phyloP scores from a whole-genome alignment of 805 yeast genomes.

The Candida insectorum region DNA sequence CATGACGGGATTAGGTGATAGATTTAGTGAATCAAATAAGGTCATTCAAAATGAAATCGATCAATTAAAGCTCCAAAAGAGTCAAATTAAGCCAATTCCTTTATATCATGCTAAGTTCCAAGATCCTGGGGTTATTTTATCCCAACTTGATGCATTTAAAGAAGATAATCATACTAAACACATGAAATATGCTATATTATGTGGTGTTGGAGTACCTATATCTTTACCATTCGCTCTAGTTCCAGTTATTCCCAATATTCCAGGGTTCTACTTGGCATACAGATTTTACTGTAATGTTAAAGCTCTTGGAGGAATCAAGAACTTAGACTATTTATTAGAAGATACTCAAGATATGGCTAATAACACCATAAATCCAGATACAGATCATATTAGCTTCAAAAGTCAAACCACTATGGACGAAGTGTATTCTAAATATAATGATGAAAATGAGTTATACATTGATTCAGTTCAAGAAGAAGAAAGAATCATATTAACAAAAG shows the following conservation, averaged over 20 bases:
- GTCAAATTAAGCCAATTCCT: slow-evolving; percentile 37
- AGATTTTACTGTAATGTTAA: slow-evolving; percentile 81
- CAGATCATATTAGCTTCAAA: slow-evolving; percentile 22
- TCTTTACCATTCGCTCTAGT: slow-evolving; percentile 76
- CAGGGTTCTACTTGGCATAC: slow-evolving; percentile 82
- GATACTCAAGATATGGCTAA: too few species aligned
- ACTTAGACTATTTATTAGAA: slow-evolving; percentile 55
- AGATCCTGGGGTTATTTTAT: slow-evolving; percentile 24
- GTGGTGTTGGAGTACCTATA: slow-evolving; percentile 65
- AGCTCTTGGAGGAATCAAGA: slow-evolving; percentile 72
- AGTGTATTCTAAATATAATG: slow-evolving; percentile 12
- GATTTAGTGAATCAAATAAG: slow-evolving; percentile 2
- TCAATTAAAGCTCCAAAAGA: slow-evolving; percentile 19
- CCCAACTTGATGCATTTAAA: slow-evolving; percentile 43
- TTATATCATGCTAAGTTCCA: slow-evolving; percentile 38
- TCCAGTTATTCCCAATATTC: slow-evolving; percentile 89
- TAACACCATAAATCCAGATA: slow-evolving; percentile 7
- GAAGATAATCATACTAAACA: slow-evolving; percentile 49
- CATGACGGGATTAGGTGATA: slow-evolving; percentile 1
- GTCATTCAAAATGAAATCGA: slow-evolving; percentile 25
- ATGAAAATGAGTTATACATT: slow-evolving; percentile 5
- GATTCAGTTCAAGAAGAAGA: slow-evolving; percentile 23
- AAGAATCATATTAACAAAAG: slow-evolving; percentile 42
- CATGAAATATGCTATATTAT: slow-evolving; percentile 48
- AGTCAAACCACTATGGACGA: slow-evolving; percentile 14